phyloP scores from a whole-genome alignment of 305 asterid species.

The Fraxinus floribunda region DNA sequence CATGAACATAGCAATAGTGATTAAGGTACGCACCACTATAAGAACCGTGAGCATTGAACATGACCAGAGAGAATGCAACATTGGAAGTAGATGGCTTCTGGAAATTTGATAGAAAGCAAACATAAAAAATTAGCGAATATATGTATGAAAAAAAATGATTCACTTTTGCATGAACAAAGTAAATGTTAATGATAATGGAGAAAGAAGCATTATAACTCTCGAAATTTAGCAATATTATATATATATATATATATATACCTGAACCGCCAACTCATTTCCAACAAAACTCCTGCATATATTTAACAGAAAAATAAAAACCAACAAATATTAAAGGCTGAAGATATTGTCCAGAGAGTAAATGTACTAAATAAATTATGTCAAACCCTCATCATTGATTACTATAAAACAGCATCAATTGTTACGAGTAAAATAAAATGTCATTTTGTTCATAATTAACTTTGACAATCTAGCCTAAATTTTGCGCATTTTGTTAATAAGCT shows the following conservation, averaged over 20 bases:
- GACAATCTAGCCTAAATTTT: neutral
- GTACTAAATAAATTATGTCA: neutral
- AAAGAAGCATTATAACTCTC: conserved; percentile 4
- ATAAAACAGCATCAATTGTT: neutral
- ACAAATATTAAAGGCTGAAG: conserved; percentile 9
- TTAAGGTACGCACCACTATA: conserved; percentile 57
- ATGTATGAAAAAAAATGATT: neutral
- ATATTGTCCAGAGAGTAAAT: conserved; percentile 5
- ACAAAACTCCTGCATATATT: conserved; percentile 52
- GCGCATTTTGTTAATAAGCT: neutral
- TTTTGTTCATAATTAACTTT: neutral
- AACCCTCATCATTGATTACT: neutral
- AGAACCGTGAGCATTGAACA: conserved; percentile 75
- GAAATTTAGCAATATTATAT: neutral
- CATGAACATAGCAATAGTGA: neutral
- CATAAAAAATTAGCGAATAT: neutral
- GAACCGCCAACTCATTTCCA: conserved; percentile 56
- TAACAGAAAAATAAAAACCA: conserved; percentile 17
- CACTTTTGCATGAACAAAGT: neutral
- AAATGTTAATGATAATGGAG: neutral
- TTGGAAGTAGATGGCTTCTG: conserved; percentile 59
- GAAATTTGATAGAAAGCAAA: conserved; percentile 16
- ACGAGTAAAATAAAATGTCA: neutral
- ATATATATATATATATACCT: conserved; percentile 34
- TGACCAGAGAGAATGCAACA: conserved; percentile 61